Percentiles rank a stretch among this genome's conserved stretches.
Evolutionary conservation across 768 basidiomycete species (phyloP).

Genomic region (Leccinum variicolor): DNA sequence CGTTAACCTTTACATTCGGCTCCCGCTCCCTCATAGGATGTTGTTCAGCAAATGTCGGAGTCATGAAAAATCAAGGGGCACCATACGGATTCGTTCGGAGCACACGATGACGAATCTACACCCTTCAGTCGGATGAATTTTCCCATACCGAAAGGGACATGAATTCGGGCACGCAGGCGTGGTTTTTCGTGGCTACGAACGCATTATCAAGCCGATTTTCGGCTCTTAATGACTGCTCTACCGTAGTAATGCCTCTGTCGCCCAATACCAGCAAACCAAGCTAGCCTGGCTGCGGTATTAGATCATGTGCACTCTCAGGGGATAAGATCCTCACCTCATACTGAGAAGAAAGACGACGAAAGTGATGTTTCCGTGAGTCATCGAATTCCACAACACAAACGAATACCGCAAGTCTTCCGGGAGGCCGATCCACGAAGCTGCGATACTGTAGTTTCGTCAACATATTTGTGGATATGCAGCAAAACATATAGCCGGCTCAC

Average conservation of each 20-base stretch:
- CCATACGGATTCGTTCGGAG: slow-evolving; percentile 43
- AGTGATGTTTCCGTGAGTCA: slow-evolving; percentile 77
- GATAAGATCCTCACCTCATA: slow-evolving; percentile 43
- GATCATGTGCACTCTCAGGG: background rate
- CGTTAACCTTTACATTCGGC: slow-evolving; percentile 12
- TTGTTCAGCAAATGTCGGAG: slow-evolving; percentile 50
- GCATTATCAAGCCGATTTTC: slow-evolving; percentile 13
- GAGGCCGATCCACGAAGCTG: slow-evolving; percentile 52
- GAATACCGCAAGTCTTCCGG: slow-evolving; percentile 53
- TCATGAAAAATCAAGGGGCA: slow-evolving; percentile 51
- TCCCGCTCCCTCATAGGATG: background rate
- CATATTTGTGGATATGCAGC: background rate
- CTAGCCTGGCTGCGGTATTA: slow-evolving; percentile 34
- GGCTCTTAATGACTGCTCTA: slow-evolving; percentile 7
- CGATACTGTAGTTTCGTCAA: slow-evolving; percentile 43
- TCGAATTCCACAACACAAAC: slow-evolving; percentile 59
- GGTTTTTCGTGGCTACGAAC: background rate
- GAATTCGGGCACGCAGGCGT: background rate
- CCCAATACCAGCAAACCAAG: slow-evolving; percentile 55
- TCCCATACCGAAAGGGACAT: background rate
- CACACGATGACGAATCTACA: slow-evolving; percentile 2
- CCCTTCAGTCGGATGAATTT: background rate
- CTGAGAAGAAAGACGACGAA: slow-evolving; percentile 52
- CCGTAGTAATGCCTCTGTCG: slow-evolving; percentile 44
- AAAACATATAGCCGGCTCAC: slow-evolving; percentile 36